These are phyloP conservation scores for Metschnikowia koreensis DNA, from an alignment of 805 yeast species.

Conservation along the genomic window DNA sequence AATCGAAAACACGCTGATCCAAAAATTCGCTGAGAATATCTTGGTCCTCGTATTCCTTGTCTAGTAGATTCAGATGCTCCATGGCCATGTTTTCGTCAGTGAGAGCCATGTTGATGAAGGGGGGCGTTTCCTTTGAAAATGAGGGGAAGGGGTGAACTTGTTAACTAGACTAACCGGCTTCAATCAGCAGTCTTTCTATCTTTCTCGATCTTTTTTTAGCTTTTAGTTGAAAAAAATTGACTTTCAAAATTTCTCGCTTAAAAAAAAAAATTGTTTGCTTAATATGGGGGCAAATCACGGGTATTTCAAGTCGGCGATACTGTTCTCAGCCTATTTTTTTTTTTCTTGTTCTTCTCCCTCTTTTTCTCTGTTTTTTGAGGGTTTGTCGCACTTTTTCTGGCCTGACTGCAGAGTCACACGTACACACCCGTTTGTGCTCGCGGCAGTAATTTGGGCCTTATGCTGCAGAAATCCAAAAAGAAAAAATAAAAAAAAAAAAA, in stretches of 20 bases:
- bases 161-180: neutral
- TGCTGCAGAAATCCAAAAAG: constrained; percentile 2
- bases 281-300: neutral
- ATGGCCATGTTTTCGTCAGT: constrained; percentile 24
- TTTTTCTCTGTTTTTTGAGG: neutral
- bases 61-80: constrained; percentile 23
- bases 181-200: too few species aligned
- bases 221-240: neutral
- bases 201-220: neutral
- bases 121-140: neutral
- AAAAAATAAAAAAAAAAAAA: too few species aligned
- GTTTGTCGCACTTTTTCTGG: constrained; percentile 7
- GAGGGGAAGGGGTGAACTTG: neutral
- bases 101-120: constrained; percentile 16
- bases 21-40: constrained; percentile 58
- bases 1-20: constrained; percentile 51
- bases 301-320: neutral
- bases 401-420: constrained; percentile 9
- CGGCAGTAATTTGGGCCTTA: neutral
- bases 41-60: constrained; percentile 31
- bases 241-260: neutral
- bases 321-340: neutral
- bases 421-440: neutral
- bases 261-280: neutral
- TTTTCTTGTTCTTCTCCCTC: neutral